Conservation (phyloP, 345 rosid species). For the Microcos paniculata region DNA sequence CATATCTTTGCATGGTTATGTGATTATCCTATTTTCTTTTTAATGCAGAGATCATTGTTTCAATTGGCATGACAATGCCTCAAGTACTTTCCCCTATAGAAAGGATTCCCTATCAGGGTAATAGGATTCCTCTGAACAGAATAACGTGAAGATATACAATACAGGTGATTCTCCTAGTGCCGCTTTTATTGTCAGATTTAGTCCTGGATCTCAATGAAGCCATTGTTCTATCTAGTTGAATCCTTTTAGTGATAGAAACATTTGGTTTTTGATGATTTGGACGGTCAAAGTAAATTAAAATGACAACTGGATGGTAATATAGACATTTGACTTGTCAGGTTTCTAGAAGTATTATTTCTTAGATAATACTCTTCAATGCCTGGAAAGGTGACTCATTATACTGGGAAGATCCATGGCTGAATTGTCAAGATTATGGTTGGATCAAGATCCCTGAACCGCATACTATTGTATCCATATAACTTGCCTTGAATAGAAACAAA, state of each 20-base stretch:
- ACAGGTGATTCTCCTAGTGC: background rate
- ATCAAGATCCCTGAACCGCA: background rate
- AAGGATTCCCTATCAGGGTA: slow-evolving; percentile 45
- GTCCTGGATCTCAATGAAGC: background rate
- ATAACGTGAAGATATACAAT: slow-evolving; percentile 18
- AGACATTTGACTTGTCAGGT: background rate
- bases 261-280: background rate
- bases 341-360: background rate
- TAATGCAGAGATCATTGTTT: slow-evolving; percentile 73
- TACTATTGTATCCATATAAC: background rate
- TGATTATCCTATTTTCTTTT: background rate
- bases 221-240: background rate
- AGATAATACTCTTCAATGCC: background rate
- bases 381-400: background rate
- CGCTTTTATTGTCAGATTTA: background rate
- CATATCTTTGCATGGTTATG: background rate
- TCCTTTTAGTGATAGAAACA: background rate
- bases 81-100: slow-evolving; percentile 61
- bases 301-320: background rate
- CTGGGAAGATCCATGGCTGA: background rate
- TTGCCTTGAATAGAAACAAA: background rate
- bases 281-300: background rate
- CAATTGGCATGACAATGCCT: slow-evolving; percentile 93
- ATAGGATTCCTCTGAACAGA: slow-evolving; percentile 58
- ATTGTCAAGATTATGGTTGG: background rate